A percentile compares a stretch with the other conserved stretches of the same genome.
Conservation (phyloP, 1,284 basidiomycete species). For the Trichosporon sp. region DNA sequence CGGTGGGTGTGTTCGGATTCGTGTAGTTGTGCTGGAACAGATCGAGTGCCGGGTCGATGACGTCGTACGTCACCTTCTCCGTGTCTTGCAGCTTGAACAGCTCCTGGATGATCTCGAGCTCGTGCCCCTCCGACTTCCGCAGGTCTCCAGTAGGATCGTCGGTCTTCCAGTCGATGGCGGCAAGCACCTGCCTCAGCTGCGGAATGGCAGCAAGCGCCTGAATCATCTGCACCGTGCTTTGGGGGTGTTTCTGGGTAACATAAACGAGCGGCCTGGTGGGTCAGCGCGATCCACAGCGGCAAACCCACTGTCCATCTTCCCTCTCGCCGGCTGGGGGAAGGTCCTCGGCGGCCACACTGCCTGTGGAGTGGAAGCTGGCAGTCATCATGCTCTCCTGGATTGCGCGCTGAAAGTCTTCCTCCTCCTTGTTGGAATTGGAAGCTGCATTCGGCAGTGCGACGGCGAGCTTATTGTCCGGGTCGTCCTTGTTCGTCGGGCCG, state of each 20-base stretch:
- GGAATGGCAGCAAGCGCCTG: slow-evolving; percentile 50
- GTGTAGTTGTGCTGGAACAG: background rate
- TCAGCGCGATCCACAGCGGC: background rate
- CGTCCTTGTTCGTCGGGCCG: slow-evolving; percentile 48
- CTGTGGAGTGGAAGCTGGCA: slow-evolving; percentile 48
- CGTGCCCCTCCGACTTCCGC: background rate
- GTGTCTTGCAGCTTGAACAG: slow-evolving; percentile 20
- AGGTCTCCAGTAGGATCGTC: slow-evolving; percentile 10
- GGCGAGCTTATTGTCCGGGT: slow-evolving; percentile 42
- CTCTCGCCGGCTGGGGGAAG: slow-evolving; percentile 32
- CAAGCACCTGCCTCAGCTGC: slow-evolving; percentile 40
- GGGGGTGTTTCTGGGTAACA: slow-evolving; percentile 27
- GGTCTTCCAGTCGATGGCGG: background rate
- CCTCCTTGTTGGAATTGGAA: slow-evolving; percentile 38
- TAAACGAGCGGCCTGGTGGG: slow-evolving; percentile 26
- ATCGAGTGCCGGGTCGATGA: slow-evolving; percentile 19
- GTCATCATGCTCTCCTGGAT: slow-evolving; percentile 55
- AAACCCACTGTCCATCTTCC: slow-evolving; percentile 43
- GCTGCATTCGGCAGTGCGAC: slow-evolving; percentile 29
- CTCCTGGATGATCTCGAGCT: slow-evolving; percentile 10
- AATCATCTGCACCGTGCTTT: slow-evolving; percentile 42
- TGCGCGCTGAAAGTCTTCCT: slow-evolving; percentile 50
- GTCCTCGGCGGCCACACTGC: slow-evolving; percentile 22
- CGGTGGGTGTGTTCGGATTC: background rate
- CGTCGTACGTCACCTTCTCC: slow-evolving; percentile 15